Evolutionary conservation across 345 rosid genomes (phyloP).

Genomic region (Laguncularia racemosa): DNA sequence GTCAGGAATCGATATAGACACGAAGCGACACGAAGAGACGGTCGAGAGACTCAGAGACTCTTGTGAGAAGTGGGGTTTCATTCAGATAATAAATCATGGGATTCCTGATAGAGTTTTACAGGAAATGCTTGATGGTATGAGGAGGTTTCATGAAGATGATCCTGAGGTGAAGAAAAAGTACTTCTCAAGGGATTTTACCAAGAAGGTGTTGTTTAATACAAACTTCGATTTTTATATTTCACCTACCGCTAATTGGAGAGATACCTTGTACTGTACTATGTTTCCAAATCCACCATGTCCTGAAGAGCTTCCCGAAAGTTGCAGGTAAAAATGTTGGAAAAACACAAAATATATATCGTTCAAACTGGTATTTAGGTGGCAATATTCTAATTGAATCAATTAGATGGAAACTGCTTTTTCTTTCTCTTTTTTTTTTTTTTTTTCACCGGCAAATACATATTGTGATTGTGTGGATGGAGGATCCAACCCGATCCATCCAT

Average conservation of each 20-base stretch:
- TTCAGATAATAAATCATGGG: conserved; percentile 48
- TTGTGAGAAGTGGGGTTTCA: conserved; percentile 16
- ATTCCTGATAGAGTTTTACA: conserved; percentile 15
- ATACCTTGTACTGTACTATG: conserved; percentile 11
- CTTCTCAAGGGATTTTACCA: conserved; percentile 4
- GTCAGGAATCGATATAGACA: background rate
- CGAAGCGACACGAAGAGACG: background rate
- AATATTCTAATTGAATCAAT: no score
- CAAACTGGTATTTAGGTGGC: no score
- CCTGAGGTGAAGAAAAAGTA: conserved; percentile 15
- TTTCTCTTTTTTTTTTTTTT: no score
- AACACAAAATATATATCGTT: no score
- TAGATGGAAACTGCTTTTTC: no score
- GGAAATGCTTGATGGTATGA: background rate
- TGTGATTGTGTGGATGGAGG: no score
- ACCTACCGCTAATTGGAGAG: conserved; percentile 26
- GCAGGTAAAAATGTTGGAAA: conserved; percentile 5
- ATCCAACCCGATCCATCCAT: no score
- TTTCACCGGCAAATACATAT: no score
- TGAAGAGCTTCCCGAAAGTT: conserved; percentile 7
- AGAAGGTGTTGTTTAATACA: background rate
- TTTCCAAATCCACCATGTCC: conserved; percentile 7
- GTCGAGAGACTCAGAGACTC: conserved; percentile 5
- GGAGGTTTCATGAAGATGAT: conserved; percentile 5
- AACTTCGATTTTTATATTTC: conserved; percentile 11